Percentiles rank a stretch among this genome's conserved stretches.
These are phyloP conservation scores for Daldinia sp. DNA, from an alignment of 2,329 filamentous ascomycete species.

Conservation along the genomic window DNA sequence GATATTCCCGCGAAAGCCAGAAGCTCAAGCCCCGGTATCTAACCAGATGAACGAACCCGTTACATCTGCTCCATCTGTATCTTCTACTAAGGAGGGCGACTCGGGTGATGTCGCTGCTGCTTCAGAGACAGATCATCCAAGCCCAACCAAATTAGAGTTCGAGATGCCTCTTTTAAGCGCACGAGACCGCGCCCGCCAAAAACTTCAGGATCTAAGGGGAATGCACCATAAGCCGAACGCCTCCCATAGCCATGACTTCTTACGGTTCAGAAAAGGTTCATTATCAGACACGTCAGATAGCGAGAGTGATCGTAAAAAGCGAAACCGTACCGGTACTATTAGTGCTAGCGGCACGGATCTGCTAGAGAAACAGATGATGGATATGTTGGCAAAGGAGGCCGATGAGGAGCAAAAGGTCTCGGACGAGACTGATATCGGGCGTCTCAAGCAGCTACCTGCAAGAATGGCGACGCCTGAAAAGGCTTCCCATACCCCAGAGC, in stretches of 20 bases:
- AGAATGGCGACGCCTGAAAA: slow-evolving; percentile 50
- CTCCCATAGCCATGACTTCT: slow-evolving; percentile 63
- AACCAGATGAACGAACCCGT: slow-evolving; percentile 39
- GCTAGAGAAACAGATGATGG: slow-evolving; percentile 71
- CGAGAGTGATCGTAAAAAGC: slow-evolving; percentile 61
- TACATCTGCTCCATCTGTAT: slow-evolving; percentile 22
- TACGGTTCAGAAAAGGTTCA: slow-evolving; percentile 65
- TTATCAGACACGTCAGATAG: slow-evolving; percentile 72
- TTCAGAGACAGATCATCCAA: slow-evolving; percentile 34
- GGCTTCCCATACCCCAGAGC: slow-evolving; percentile 28
- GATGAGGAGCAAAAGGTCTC: slow-evolving; percentile 55
- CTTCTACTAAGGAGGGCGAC: slow-evolving; percentile 33
- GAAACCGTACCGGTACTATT: slow-evolving; percentile 60
- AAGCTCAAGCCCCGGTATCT: slow-evolving; percentile 29
- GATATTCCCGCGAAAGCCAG: slow-evolving; percentile 67
- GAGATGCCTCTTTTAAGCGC: slow-evolving; percentile 64
- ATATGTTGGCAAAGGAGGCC: slow-evolving; percentile 69
- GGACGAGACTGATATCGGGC: slow-evolving; percentile 51
- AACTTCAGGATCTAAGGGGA: slow-evolving; percentile 63
- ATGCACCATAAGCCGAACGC: slow-evolving; percentile 67
- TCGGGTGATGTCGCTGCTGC: slow-evolving; percentile 23
- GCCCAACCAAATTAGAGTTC: slow-evolving; percentile 51
- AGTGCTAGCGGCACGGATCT: slow-evolving; percentile 65
- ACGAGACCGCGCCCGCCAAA: slow-evolving; percentile 70
- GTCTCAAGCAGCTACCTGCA: slow-evolving; percentile 52